phyloP scores from a whole-genome alignment of 1,284 basidiomycete species.

The Ganoderma boninense region DNA sequence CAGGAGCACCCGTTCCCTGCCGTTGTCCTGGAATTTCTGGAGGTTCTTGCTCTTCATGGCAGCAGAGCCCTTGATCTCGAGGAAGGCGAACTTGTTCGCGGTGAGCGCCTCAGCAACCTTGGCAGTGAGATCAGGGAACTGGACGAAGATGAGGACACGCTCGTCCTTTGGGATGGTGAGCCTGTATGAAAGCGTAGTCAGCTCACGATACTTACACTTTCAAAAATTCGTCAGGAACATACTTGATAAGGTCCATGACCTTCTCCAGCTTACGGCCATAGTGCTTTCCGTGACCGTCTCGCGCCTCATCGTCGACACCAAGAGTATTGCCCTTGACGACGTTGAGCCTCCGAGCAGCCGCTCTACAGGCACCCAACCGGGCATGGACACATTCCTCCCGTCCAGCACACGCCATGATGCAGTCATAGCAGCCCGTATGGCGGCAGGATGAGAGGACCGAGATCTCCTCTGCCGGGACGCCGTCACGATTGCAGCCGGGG shows the following conservation, averaged over 20 bases:
- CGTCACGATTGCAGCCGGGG: constrained; percentile 63
- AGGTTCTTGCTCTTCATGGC: constrained; percentile 81
- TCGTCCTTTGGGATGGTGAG: constrained; percentile 77
- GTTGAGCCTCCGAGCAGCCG: constrained; percentile 77
- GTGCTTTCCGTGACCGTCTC: constrained; percentile 78
- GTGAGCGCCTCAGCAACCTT: constrained; percentile 88
- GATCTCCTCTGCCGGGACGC: constrained; percentile 72
- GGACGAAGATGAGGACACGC: constrained; percentile 90
- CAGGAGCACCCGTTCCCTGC: constrained; percentile 82
- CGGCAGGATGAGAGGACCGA: constrained; percentile 92
- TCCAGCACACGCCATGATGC: constrained; percentile 76
- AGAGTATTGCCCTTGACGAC: constrained; percentile 85
- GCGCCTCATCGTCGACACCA: constrained; percentile 82
- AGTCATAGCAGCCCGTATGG: constrained; percentile 82
- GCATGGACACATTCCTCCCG: constrained; percentile 85
- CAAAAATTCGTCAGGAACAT: constrained; percentile 39
- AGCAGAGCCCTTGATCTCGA: constrained; percentile 86
- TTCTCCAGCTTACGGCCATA: constrained; percentile 91
- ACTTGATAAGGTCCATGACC: constrained; percentile 86
- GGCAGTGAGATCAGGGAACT: constrained; percentile 91
- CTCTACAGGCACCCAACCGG: constrained; percentile 72
- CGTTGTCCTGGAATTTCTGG: constrained; percentile 84
- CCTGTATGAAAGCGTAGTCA: constrained; percentile 46
- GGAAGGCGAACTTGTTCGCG: constrained; percentile 76
- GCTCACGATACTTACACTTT: background rate